phyloP scores from a whole-genome alignment of 345 rosid genomes.

The Cardiospermum halicacabum region DNA sequence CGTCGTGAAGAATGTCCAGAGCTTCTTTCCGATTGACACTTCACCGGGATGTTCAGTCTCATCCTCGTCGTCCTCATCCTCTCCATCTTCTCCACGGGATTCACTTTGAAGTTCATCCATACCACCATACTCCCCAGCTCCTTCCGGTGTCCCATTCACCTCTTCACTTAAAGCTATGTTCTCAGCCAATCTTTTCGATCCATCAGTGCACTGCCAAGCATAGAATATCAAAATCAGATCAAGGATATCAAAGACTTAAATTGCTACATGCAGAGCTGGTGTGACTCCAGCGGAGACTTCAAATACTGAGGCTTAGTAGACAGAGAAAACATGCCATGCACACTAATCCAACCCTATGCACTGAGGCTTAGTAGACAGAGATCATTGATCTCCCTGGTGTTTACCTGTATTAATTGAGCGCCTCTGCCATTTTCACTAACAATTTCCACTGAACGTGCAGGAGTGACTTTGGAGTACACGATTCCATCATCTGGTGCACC shows the following conservation, averaged over 20 bases:
- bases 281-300: not conserved
- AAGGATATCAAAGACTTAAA: not conserved
- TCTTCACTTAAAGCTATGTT: constrained; percentile 64
- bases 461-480: constrained; percentile 32
- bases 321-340: not conserved
- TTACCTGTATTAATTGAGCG: constrained; percentile 46
- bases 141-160: constrained; percentile 60
- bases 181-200: constrained; percentile 32
- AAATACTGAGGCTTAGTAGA: not conserved
- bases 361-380: not conserved
- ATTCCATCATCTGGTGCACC: constrained; percentile 30
- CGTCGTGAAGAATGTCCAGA: constrained; percentile 88
- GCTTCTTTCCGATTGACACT: constrained; percentile 81
- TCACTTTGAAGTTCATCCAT: constrained; percentile 26
- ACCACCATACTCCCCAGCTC: constrained; percentile 26
- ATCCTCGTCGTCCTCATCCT: constrained; percentile 46
- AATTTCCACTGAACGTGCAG: constrained; percentile 34
- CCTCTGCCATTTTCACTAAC: constrained; percentile 58
- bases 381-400: constrained; percentile 15
- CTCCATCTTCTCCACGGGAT: constrained; percentile 31
- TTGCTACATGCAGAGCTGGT: not conserved
- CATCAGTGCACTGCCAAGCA: constrained; percentile 31
- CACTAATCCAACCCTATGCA: not conserved
- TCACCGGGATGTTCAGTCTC: constrained; percentile 73
- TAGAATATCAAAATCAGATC: not conserved